Evolutionary conservation across 169 alveolate genomes (phyloP).

Genomic region (Babesia bigemina): DNA sequence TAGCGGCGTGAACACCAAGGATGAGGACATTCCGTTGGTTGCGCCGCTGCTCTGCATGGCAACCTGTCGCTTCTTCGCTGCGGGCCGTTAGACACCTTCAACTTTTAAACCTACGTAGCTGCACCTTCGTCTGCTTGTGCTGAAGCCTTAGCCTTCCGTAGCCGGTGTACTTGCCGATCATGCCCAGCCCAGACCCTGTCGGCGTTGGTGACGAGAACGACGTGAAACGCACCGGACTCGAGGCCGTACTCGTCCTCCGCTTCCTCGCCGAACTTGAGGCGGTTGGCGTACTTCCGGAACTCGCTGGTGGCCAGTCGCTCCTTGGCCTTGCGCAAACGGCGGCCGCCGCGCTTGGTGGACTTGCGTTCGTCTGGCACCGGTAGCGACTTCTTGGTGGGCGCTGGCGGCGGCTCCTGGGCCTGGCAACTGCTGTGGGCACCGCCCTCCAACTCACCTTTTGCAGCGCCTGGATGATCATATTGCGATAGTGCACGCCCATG

Average conservation of each 20-base stretch:
- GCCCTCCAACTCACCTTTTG: constrained; percentile 53
- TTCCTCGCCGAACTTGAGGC: constrained; percentile 84
- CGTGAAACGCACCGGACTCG: constrained; percentile 43
- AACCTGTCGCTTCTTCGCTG: constrained; percentile 64
- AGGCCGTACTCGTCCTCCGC: constrained; percentile 83
- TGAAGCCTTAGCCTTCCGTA: constrained; percentile 54
- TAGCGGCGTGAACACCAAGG: constrained; percentile 79
- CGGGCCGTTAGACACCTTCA: background rate
- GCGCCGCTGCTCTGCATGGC: constrained; percentile 69
- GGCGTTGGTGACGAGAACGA: background rate
- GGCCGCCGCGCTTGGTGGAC: constrained; percentile 85
- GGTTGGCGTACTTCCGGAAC: constrained; percentile 79
- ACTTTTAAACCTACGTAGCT: constrained; percentile 43
- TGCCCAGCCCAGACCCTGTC: constrained; percentile 62
- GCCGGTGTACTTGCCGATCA: constrained; percentile 63
- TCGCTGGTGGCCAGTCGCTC: constrained; percentile 84
- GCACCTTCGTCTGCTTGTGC: constrained; percentile 48
- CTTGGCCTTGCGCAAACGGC: constrained; percentile 80
- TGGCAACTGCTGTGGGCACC: constrained; percentile 8
- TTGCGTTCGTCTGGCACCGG: constrained; percentile 86
- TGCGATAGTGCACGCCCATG: constrained; percentile 70
- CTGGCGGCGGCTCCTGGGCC: constrained; percentile 84
- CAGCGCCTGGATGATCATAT: constrained; percentile 59
- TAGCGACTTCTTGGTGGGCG: constrained; percentile 82
- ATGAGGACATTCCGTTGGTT: constrained; percentile 78